Evolutionary conservation across 495 filamentous ascomycete genomes (phyloP).

Genomic region (Sordaria brevicollis): DNA sequence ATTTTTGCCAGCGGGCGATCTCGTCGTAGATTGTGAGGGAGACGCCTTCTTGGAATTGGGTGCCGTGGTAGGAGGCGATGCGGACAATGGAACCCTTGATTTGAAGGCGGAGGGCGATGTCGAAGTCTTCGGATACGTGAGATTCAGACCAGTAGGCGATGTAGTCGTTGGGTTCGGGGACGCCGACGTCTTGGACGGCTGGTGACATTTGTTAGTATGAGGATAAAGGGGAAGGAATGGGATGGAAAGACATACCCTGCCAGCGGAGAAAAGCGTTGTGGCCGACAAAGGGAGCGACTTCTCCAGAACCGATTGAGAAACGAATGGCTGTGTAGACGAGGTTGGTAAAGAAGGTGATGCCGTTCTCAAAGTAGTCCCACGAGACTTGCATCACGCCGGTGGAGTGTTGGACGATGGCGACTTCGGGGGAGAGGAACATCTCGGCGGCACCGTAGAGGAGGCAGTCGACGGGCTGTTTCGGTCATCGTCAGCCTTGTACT

Average conservation of each 20-base stretch:
- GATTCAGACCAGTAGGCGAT: constrained; percentile 70
- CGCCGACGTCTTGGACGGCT: constrained; percentile 60
- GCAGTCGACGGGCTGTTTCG: constrained; percentile 44
- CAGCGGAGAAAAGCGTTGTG: constrained; percentile 69
- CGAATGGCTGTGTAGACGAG: constrained; percentile 63
- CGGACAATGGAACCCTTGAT: constrained; percentile 56
- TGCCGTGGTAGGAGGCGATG: constrained; percentile 53
- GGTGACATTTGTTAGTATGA: constrained; percentile 2
- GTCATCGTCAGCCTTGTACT: background rate
- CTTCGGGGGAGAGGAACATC: constrained; percentile 64
- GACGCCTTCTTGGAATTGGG: constrained; percentile 69
- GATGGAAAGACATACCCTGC: constrained; percentile 14
- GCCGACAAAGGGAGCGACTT: constrained; percentile 62
- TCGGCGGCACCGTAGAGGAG: constrained; percentile 60
- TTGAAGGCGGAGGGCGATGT: constrained; percentile 68
- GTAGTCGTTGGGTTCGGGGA: constrained; percentile 47
- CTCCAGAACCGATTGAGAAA: constrained; percentile 63
- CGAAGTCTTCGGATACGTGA: constrained; percentile 70
- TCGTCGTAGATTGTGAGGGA: constrained; percentile 74
- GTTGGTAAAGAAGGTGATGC: constrained; percentile 71
- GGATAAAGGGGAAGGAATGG: background rate
- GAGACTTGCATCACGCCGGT: constrained; percentile 53
- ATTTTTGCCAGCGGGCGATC: constrained; percentile 69
- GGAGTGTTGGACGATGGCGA: constrained; percentile 36
- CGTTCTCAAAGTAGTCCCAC: constrained; percentile 59